Evolutionary conservation across 306 rosid genomes (phyloP), one percentile per base, ranked within the genome.

Genomic region (Trifolium pratense): DNA sequence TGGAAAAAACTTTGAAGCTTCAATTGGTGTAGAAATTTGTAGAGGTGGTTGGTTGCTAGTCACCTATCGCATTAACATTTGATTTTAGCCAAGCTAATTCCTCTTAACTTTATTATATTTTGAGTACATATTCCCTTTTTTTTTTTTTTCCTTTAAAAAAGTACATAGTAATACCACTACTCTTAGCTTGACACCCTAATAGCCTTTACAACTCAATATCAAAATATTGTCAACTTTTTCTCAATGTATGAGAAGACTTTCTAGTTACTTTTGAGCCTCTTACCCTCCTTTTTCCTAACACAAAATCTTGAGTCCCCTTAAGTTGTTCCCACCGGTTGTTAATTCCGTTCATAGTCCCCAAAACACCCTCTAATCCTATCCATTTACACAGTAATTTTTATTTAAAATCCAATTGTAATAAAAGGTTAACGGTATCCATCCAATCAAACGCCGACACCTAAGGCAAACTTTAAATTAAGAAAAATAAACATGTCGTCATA

Each of bases 121-220:
- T 59, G 3, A 65, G 36, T 36, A 48, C 70, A 25, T 29, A 29
- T 37, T 34, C 53, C 15, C 62, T 11, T 20, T 64, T 78, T 55
- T 32, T 14, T n/a, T 31, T 18, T 14, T n/a, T 31, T 18, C 9
- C 12, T 21, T 20, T 5, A 13, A 25, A 23, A 42, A 29, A 72
- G 49, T 56, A 63, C 8, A 23, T 56, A 56, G 62, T 16, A 56
- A 71, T 49, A 53, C 37, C 84, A 80, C 82, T 65, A 68, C 66
- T 53, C 70, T 70, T 21, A 26, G 74, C 65, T 75, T 68, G 74
- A 75, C 85, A 83, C 58, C 34, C 79, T 68, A 9, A 17, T 52
- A 71, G 64, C 81, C 90, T 85, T 86, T 80, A 76, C 85, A 79
- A 83, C 91, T 81, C 86, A 46, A 77, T 48, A 84, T 68, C 81